phyloP scores from a whole-genome alignment of 202 grass and related monocot genomes.

The Brachypodium distachyon region DNA sequence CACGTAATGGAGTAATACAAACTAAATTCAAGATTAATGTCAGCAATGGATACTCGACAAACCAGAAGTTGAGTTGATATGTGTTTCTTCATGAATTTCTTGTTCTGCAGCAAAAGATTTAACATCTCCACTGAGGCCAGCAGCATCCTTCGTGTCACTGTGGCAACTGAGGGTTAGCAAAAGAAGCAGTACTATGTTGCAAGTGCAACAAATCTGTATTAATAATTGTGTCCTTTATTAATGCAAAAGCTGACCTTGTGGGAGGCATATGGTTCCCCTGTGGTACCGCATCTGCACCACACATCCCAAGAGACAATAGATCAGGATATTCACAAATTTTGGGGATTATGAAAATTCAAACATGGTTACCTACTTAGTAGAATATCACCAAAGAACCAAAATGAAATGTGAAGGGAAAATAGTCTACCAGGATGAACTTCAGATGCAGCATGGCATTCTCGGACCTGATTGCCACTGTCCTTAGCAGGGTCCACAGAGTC shows the following conservation, averaged over 20 bases:
- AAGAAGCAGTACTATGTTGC: background rate
- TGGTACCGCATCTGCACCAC: conserved; percentile 27
- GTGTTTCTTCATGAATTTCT: conserved; percentile 15
- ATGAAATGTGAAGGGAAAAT: background rate
- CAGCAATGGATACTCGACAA: conserved; percentile 7
- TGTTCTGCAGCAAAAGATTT: conserved; percentile 10
- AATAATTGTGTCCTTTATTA: background rate
- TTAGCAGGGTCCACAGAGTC: conserved; percentile 19
- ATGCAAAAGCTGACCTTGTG: conserved; percentile 33
- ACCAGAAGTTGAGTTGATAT: conserved; percentile 39
- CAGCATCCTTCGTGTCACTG: conserved; percentile 20
- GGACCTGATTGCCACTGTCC: conserved; percentile 8
- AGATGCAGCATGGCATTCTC: conserved; percentile 13
- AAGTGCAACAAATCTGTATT: background rate
- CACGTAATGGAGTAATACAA: background rate
- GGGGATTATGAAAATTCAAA: background rate
- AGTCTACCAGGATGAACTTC: conserved; percentile 26
- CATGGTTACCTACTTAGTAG: background rate
- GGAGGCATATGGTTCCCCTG: conserved; percentile 7
- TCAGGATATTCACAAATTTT: conserved; percentile 7
- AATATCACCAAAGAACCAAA: background rate
- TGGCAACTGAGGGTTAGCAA: background rate
- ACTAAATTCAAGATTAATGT: background rate
- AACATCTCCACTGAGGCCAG: conserved; percentile 20
- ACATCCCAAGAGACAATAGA: conserved; percentile 1